Conservation (phyloP, 2,329 filamentous ascomycete species). For the Cladosporium austrohemisphaericum region DNA sequence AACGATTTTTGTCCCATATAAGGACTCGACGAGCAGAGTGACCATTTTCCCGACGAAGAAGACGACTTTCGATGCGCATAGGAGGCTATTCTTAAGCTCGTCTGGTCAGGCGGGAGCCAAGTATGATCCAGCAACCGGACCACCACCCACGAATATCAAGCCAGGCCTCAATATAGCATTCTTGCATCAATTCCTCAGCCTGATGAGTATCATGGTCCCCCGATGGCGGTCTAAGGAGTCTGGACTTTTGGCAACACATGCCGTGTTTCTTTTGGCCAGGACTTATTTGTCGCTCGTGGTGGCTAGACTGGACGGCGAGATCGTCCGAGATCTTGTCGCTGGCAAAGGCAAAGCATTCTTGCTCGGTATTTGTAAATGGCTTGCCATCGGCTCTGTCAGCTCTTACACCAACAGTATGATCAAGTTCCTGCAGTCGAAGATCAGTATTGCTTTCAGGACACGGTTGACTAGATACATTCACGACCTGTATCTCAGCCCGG, state of each 20-base stretch:
- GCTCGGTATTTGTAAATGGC: conserved; percentile 91
- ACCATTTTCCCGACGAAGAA: conserved; percentile 85
- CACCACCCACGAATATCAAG: conserved; percentile 81
- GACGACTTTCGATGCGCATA: conserved; percentile 93
- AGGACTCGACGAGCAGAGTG: conserved; percentile 82
- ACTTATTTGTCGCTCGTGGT: conserved; percentile 94
- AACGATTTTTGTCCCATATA: conserved; percentile 93
- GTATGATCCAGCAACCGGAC: conserved; percentile 21
- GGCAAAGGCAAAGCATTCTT: conserved; percentile 86
- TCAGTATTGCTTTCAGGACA: conserved; percentile 96
- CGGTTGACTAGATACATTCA: conserved; percentile 94
- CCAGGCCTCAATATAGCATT: conserved; percentile 94
- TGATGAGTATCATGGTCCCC: conserved; percentile 97
- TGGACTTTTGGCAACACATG: conserved; percentile 81
- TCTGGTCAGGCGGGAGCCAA: conserved; percentile 55
- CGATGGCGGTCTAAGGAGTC: conserved; percentile 95
- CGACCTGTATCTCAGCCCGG: conserved; percentile 90
- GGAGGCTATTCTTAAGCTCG: conserved; percentile 85
- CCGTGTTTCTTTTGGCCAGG: conserved; percentile 80
- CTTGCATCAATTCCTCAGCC: conserved; percentile 89
- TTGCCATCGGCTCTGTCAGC: conserved; percentile 84
- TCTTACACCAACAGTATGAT: conserved; percentile 99
- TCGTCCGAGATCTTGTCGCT: conserved; percentile 92
- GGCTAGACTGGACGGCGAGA: conserved; percentile 88
- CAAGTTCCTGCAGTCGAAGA: conserved; percentile 95